phyloP scores from a whole-genome alignment of 768 basidiomycete species.

The Calocybe gangraenosa region DNA sequence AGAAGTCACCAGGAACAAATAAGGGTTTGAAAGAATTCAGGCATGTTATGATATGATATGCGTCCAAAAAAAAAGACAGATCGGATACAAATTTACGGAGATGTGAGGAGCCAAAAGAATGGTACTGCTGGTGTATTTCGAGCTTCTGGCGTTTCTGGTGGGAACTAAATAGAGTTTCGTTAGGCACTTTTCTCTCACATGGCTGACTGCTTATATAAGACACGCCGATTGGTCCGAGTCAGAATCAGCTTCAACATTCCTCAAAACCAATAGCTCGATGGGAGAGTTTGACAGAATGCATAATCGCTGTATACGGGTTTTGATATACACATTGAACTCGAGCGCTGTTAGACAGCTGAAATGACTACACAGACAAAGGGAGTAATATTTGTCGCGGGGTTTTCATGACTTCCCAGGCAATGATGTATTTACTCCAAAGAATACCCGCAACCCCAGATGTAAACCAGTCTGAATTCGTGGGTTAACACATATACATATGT shows the following conservation, averaged over 20 bases:
- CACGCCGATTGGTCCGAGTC: neutral
- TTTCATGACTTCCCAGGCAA: no score
- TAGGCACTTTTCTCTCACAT: neutral
- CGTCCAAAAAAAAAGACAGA: conserved; percentile 2
- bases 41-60: conserved; percentile 10
- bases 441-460: no score
- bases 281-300: no score
- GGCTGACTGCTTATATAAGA: neutral
- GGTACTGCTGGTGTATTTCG: neutral
- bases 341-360: no score
- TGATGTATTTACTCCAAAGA: no score
- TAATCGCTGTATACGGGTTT: no score
- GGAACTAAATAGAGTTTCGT: conserved; percentile 6
- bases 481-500: no score
- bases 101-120: conserved; percentile 5
- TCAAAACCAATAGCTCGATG: neutral
- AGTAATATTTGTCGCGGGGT: no score
- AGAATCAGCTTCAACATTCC: neutral
- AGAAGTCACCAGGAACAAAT: conserved; percentile 16
- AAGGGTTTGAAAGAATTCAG: conserved; percentile 10
- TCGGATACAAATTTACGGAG: conserved; percentile 3
- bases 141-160: conserved; percentile 3
- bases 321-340: no score
- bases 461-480: no score
- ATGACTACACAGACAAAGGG: no score